Evolutionary conservation across 257 asterid species (phyloP).

Genomic region (Nicotiana sylvestris): DNA sequence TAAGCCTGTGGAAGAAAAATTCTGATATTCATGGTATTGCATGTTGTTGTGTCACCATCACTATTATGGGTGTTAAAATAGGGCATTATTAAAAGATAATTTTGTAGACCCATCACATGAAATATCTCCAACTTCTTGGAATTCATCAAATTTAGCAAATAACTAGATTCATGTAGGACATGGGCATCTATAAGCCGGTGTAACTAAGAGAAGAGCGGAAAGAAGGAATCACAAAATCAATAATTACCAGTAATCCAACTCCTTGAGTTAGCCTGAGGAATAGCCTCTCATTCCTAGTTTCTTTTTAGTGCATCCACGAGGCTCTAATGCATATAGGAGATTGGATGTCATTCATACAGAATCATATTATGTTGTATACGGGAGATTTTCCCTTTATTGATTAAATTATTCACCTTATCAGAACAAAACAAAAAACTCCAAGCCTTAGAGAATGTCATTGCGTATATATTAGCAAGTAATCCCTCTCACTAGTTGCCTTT

Average conservation of each 20-base stretch:
- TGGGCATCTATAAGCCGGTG: not conserved
- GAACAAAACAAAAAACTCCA: too few relatives aligned
- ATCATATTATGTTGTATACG: too few relatives aligned
- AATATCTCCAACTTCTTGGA: not conserved
- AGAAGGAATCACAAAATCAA: not conserved
- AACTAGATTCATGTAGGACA: not conserved
- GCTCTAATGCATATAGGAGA: too few relatives aligned
- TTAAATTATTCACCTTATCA: too few relatives aligned
- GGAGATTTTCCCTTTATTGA: too few relatives aligned
- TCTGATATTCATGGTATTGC: not conserved
- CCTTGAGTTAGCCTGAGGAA: not conserved
- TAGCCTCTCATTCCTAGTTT: too few relatives aligned
- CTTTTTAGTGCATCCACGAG: too few relatives aligned
- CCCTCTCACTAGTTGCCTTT: not conserved
- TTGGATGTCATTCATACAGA: too few relatives aligned
- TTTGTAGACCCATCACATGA: not conserved
- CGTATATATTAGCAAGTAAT: not conserved
- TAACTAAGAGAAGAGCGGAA: not conserved
- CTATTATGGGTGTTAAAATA: not conserved
- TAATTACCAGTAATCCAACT: not conserved
- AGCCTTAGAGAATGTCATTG: not conserved
- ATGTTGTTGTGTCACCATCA: not conserved
- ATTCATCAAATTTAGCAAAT: not conserved
- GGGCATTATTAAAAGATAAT: not conserved
- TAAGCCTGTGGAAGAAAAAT: not conserved